These are phyloP conservation scores for Thymus mandschuricus DNA, from an alignment of 257 asterid species.

Conservation along the genomic window DNA sequence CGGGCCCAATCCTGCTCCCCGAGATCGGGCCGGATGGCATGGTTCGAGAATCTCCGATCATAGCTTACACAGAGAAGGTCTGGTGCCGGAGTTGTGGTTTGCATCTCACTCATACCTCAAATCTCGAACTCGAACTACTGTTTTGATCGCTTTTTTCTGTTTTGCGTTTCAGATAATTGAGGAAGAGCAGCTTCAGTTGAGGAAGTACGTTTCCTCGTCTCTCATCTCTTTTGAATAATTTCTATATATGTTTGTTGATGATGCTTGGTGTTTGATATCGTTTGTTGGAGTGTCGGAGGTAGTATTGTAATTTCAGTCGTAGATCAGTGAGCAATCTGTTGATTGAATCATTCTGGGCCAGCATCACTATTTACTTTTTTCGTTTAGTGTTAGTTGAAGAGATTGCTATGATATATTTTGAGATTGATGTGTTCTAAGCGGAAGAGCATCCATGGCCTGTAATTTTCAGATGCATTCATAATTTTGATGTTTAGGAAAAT, in stretches of 20 bases:
- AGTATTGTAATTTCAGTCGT: not conserved
- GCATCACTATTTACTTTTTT: not conserved
- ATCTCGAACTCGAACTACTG: slow-evolving; percentile 4
- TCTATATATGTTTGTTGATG: slow-evolving; percentile 10
- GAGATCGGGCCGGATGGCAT: slow-evolving; percentile 98
- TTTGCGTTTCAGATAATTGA: slow-evolving; percentile 65
- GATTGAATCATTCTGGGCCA: not conserved
- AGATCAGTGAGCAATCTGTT: not conserved
- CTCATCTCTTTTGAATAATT: slow-evolving; percentile 19
- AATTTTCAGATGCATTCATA: slow-evolving; percentile 1
- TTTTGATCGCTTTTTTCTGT: not conserved
- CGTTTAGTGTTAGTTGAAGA: slow-evolving; percentile 13
- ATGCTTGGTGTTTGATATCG: not conserved
- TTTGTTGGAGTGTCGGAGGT: too few relatives aligned
- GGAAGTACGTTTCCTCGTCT: slow-evolving; percentile 64
- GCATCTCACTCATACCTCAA: not conserved
- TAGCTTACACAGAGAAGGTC: slow-evolving; percentile 90
- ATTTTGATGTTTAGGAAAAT: slow-evolving; percentile 2
- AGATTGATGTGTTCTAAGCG: slow-evolving; percentile 16
- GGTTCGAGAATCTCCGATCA: slow-evolving; percentile 72
- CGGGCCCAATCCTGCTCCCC: slow-evolving; percentile 44
- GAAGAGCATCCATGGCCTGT: slow-evolving; percentile 4
- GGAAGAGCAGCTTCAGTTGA: slow-evolving; percentile 86
- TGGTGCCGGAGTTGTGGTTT: slow-evolving; percentile 8
- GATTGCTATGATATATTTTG: slow-evolving; percentile 4